phyloP scores from a whole-genome alignment of 148 eudicot species.

The Nyssa sinensis region DNA sequence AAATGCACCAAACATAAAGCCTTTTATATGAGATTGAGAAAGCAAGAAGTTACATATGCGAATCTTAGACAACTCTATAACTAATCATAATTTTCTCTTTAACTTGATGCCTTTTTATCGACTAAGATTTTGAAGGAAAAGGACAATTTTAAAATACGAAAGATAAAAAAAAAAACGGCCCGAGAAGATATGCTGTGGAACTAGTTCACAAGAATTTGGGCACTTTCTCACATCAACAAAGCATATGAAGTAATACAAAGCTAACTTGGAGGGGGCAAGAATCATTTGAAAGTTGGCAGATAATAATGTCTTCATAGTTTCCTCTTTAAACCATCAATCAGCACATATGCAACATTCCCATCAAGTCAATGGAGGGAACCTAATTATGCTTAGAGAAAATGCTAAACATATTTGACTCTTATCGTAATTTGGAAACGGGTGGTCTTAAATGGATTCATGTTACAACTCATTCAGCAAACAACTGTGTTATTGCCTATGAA shows the following conservation, averaged over 20 bases:
- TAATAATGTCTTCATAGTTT: neutral
- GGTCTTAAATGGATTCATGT: neutral
- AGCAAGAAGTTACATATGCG: too few species aligned
- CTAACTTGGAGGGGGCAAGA: neutral
- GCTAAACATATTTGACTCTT: neutral
- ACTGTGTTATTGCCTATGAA: neutral
- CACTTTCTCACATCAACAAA: neutral
- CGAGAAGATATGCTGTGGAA: neutral
- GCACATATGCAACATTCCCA: neutral
- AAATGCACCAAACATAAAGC: too few species aligned
- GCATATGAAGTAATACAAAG: neutral
- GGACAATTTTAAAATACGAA: neutral
- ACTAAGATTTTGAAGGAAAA: too few species aligned
- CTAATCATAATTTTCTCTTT: too few species aligned
- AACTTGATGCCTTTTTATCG: too few species aligned
- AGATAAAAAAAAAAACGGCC: neutral
- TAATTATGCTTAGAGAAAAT: neutral
- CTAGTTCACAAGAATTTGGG: neutral
- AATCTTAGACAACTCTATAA: too few species aligned
- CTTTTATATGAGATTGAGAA: too few species aligned
- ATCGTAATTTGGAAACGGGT: neutral
- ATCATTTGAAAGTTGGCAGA: neutral
- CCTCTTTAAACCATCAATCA: neutral
- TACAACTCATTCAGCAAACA: neutral
- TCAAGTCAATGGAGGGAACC: neutral